A percentile compares a stretch with the other conserved stretches of the same genome.
Conservation (phyloP, 2,329 filamentous ascomycete species). For the Colletotrichum sp. region DNA sequence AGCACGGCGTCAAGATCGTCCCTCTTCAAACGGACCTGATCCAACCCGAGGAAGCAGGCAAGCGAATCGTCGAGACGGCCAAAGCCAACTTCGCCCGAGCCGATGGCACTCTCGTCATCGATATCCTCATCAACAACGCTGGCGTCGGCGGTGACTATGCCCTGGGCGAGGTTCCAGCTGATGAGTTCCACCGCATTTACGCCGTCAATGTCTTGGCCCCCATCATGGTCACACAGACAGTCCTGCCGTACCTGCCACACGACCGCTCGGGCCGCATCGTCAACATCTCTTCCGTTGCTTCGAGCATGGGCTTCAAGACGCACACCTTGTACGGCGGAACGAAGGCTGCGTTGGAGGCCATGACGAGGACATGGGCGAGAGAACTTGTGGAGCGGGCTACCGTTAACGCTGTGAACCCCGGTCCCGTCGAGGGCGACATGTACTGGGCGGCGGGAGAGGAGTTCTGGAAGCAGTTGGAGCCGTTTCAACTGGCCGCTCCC, state of each 20-base stretch:
- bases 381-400: constrained; percentile 59
- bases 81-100: constrained; percentile 62
- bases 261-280: constrained; percentile 66
- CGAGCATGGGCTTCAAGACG: constrained; percentile 53
- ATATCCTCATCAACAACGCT: constrained; percentile 89
- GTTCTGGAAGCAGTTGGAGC: not conserved
- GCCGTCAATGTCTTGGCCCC: constrained; percentile 83
- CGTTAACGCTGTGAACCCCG: constrained; percentile 62
- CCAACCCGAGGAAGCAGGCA: constrained; percentile 59
- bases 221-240: constrained; percentile 76
- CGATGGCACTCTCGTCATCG: constrained; percentile 63
- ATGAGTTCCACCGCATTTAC: constrained; percentile 75
- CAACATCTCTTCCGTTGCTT: constrained; percentile 53
- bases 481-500: not conserved
- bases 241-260: constrained; percentile 68
- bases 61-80: constrained; percentile 61
- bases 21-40: constrained; percentile 75
- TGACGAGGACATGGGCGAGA: constrained; percentile 64
- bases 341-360: constrained; percentile 63
- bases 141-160: constrained; percentile 55
- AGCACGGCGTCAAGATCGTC: constrained; percentile 66
- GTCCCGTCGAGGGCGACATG: constrained; percentile 58
- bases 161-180: constrained; percentile 64
- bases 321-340: constrained; percentile 61
- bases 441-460: constrained; percentile 33